phyloP scores from a whole-genome alignment of 1,139 yeast species.

The Geotrichum candidum region DNA sequence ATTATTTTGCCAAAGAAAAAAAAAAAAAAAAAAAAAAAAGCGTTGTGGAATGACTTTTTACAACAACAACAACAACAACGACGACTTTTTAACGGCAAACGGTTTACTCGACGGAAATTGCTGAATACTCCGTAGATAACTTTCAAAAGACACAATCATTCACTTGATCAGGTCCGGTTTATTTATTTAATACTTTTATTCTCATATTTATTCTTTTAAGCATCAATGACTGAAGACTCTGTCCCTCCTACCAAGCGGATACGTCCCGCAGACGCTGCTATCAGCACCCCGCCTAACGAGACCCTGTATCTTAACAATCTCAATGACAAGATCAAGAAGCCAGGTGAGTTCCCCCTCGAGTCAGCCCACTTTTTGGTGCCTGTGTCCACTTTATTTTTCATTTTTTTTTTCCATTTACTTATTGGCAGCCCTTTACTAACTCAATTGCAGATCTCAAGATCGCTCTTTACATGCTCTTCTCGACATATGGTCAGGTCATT shows the following conservation, averaged over 20 bases:
- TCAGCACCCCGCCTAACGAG: constrained; percentile 34
- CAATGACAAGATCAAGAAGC: constrained; percentile 52
- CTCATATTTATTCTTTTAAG: background rate
- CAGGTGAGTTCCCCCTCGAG: constrained; percentile 4
- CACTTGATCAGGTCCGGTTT: too few species aligned
- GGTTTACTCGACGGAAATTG: too few species aligned
- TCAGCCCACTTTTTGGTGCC: background rate
- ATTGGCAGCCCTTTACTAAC: background rate
- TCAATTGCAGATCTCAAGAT: constrained; percentile 40
- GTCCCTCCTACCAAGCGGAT: background rate
- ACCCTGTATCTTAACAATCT: constrained; percentile 64
- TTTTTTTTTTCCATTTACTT: background rate
- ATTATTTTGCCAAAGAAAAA: too few species aligned
- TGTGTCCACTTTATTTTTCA: background rate
- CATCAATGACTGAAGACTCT: background rate
- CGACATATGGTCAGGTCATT: constrained; percentile 63
- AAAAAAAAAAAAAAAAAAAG: background rate
- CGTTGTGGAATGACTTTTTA: background rate
- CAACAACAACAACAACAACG: too few species aligned
- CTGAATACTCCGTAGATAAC: too few species aligned
- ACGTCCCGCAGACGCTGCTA: background rate
- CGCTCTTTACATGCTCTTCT: constrained; percentile 55
- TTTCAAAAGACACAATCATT: too few species aligned
- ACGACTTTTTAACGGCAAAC: too few species aligned
- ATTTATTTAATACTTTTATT: background rate